Conservation (phyloP, 352 stramenopile species). For the Blastocystis sp. region DNA sequence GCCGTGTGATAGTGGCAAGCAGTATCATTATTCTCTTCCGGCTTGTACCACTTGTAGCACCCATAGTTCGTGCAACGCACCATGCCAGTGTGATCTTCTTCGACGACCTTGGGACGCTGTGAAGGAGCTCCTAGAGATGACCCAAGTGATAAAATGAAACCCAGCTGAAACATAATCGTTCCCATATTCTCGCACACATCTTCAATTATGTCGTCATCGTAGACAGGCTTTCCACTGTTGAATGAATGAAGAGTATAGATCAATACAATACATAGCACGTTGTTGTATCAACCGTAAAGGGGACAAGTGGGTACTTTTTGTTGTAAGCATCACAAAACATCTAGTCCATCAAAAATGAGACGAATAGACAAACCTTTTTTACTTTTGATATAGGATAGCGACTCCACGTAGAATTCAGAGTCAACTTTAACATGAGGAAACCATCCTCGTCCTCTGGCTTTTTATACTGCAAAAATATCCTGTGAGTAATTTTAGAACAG, state of each 20-base stretch:
- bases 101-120: slow-evolving; percentile 53
- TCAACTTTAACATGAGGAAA: slow-evolving; percentile 59
- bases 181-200: slow-evolving; percentile 54
- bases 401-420: slow-evolving; percentile 51
- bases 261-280: slow-evolving; percentile 72
- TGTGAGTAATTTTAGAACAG: background rate
- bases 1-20: slow-evolving; percentile 74
- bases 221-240: slow-evolving; percentile 29
- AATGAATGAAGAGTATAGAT: slow-evolving; percentile 62
- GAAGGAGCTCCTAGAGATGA: background rate
- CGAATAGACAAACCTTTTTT: background rate
- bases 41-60: slow-evolving; percentile 64
- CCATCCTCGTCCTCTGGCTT: slow-evolving; percentile 49
- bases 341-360: slow-evolving; percentile 61
- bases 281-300: slow-evolving; percentile 60
- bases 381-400: slow-evolving; percentile 50
- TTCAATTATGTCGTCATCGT: slow-evolving; percentile 59
- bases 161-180: slow-evolving; percentile 51
- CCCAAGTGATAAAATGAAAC: background rate
- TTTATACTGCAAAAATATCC: slow-evolving; percentile 60
- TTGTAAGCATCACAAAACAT: slow-evolving; percentile 83
- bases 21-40: slow-evolving; percentile 72
- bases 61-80: slow-evolving; percentile 23
- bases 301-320: slow-evolving; percentile 74
- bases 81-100: slow-evolving; percentile 63